These are phyloP conservation scores for Warburgia ugandensis DNA, from an alignment of 164 flowering plant genomes.

Conservation along the genomic window DNA sequence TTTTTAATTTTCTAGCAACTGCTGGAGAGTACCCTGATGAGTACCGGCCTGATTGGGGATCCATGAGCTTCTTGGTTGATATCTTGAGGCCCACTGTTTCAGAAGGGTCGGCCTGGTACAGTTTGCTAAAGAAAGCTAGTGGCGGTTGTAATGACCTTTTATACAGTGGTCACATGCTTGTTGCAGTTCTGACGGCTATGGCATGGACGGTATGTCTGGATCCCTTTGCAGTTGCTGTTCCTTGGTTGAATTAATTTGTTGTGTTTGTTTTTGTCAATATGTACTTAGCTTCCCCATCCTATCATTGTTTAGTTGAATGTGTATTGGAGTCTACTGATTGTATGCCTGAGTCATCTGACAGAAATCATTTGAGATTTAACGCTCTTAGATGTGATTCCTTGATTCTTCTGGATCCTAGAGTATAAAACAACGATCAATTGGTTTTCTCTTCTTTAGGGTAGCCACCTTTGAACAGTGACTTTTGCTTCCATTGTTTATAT, in stretches of 20 bases:
- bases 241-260: not conserved
- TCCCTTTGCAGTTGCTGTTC: not conserved
- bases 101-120: constrained; percentile 71
- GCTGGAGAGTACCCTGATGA: constrained; percentile 37
- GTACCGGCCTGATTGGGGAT: constrained; percentile 82
- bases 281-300: not conserved
- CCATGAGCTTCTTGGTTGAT: constrained; percentile 76
- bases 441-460: too few species aligned
- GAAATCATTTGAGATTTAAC: too few species aligned
- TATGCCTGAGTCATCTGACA: too few species aligned
- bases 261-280: too few species aligned
- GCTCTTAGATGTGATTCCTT: too few species aligned
- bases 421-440: too few species aligned
- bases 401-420: too few species aligned
- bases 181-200: constrained; percentile 94
- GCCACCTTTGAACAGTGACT: too few species aligned
- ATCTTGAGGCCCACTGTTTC: constrained; percentile 64
- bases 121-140: constrained; percentile 66
- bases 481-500: too few species aligned
- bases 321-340: too few species aligned
- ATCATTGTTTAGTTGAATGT: too few species aligned
- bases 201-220: constrained; percentile 80
- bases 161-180: constrained; percentile 97
- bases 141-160: constrained; percentile 97
- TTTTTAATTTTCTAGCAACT: constrained; percentile 33